phyloP scores from a whole-genome alignment of 108 stramenopile genomes.

The Craspedostauros australis region DNA sequence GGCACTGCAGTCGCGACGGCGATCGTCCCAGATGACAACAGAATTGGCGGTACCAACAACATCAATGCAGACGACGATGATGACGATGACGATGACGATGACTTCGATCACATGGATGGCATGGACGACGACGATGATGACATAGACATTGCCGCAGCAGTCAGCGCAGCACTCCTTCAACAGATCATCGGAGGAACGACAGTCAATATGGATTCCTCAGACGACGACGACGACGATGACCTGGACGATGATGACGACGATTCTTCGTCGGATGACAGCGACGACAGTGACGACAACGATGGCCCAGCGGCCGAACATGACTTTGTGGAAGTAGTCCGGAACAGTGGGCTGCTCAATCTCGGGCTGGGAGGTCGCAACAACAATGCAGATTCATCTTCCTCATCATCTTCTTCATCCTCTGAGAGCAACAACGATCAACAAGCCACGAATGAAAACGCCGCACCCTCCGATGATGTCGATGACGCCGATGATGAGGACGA shows the following conservation, averaged over 20 bases:
- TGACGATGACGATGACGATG: not conserved
- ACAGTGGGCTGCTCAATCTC: too few relatives aligned
- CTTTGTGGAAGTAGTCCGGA: conserved; percentile 2
- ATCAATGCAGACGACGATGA: not conserved
- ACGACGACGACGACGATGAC: conserved; percentile 6
- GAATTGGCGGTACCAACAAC: not conserved
- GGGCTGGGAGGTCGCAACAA: too few relatives aligned
- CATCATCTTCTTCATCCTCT: conserved; percentile 26
- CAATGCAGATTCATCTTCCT: conserved; percentile 26
- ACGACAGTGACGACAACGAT: conserved; percentile 9
- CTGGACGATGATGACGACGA: conserved; percentile 10
- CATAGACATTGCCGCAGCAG: conserved; percentile 15
- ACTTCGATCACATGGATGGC: conserved; percentile 4
- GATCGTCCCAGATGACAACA: too few relatives aligned
- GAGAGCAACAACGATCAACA: not conserved
- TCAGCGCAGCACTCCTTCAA: conserved; percentile 14
- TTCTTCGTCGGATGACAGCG: conserved; percentile 12
- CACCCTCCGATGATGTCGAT: conserved; percentile 11
- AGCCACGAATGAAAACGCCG: not conserved
- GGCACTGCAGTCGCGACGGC: too few relatives aligned
- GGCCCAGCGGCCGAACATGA: not conserved
- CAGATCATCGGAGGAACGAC: conserved; percentile 14
- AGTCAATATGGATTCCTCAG: conserved; percentile 15
- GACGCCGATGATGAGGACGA: conserved; percentile 17
- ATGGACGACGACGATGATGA: conserved; percentile 12